Conservation (phyloP, 2,329 filamentous ascomycete species). For the Simplicillium sp. region DNA sequence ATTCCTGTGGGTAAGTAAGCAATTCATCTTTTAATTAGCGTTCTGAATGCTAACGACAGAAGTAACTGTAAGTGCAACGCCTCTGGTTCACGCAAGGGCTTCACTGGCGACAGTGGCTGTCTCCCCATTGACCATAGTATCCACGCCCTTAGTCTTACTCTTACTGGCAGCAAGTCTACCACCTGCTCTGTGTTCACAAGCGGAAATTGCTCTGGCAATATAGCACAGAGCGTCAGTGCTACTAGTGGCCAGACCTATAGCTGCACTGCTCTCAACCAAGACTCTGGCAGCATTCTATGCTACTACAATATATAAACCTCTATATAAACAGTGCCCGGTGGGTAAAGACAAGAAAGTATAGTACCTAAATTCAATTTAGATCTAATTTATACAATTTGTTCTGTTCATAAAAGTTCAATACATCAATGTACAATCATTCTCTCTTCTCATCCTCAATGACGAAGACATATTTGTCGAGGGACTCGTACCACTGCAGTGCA, state of each 20-base stretch:
- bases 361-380: no score
- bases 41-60: background rate
- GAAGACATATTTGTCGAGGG: slow-evolving; percentile 12
- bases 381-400: no score
- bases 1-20: background rate
- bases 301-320: background rate
- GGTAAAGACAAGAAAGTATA: no score
- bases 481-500: slow-evolving; percentile 13
- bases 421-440: no score
- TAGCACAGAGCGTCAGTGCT: slow-evolving; percentile 1
- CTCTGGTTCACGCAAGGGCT: background rate
- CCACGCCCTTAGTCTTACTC: background rate
- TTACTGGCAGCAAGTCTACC: background rate
- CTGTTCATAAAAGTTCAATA: no score
- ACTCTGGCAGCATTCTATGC: background rate
- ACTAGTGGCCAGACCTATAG: background rate
- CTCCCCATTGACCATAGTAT: background rate
- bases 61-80: slow-evolving; percentile 1
- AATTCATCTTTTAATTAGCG: background rate
- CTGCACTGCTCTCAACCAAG: slow-evolving; percentile 1
- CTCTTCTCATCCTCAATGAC: slow-evolving; percentile 1
- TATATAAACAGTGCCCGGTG: background rate
- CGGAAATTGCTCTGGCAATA: background rate
- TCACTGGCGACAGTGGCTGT: slow-evolving; percentile 1
- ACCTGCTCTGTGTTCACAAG: slow-evolving; percentile 1